Conservation (phyloP, 306 rosid species). For the Canavalia ensiformis region DNA sequence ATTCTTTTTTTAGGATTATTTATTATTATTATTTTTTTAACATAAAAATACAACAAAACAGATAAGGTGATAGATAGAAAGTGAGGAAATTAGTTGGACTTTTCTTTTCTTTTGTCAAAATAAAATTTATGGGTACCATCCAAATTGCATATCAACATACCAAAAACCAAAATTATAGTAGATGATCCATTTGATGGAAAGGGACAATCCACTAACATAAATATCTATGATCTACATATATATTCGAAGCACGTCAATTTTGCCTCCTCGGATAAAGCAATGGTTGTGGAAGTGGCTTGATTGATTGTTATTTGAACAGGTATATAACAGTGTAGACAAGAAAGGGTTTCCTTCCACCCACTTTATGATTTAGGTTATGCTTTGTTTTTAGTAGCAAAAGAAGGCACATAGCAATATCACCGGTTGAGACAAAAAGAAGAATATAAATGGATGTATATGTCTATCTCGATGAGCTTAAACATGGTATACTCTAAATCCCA, state of each 20-base stretch:
- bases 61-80: background rate
- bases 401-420: constrained; percentile 11
- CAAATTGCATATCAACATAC: background rate
- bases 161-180: background rate
- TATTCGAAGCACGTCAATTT: constrained; percentile 14
- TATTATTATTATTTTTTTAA: too few species aligned
- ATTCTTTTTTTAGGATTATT: too few species aligned
- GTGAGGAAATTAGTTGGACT: background rate
- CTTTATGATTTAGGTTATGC: background rate
- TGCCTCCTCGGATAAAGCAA: background rate
- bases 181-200: background rate
- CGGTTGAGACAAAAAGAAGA: background rate
- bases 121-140: background rate
- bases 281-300: background rate
- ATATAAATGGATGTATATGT: background rate
- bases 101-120: background rate
- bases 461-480: background rate
- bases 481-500: background rate
- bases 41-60: background rate
- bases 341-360: background rate
- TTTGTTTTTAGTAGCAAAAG: background rate
- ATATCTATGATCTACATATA: background rate
- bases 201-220: background rate
- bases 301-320: background rate
- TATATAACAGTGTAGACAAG: background rate